Conservation (phyloP, 305 asterid species). For the Fraxinus baroniana region DNA sequence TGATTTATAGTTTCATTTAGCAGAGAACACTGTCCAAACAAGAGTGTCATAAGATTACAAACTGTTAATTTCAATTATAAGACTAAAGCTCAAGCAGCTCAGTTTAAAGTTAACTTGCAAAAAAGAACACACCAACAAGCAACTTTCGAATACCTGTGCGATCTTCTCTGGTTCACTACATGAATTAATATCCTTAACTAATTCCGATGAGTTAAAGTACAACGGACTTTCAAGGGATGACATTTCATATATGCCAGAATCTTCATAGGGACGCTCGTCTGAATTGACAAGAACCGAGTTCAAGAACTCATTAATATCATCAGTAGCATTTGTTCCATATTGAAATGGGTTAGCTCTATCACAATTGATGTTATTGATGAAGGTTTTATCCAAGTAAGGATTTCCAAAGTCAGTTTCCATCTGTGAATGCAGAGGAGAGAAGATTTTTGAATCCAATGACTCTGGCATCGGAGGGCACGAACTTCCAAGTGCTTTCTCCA, state of each 20-base stretch:
- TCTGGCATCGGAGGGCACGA: constrained; percentile 36
- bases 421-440: constrained; percentile 75
- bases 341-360: constrained; percentile 38
- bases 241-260: constrained; percentile 12
- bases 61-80: constrained; percentile 12
- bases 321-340: constrained; percentile 45
- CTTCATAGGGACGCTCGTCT: constrained; percentile 44
- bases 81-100: background rate
- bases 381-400: constrained; percentile 31
- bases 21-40: constrained; percentile 30
- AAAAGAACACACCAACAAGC: background rate
- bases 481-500: constrained; percentile 46
- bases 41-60: constrained; percentile 17
- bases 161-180: constrained; percentile 43
- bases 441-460: constrained; percentile 54
- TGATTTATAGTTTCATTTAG: constrained; percentile 31
- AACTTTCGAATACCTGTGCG: constrained; percentile 30
- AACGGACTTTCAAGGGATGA: constrained; percentile 32
- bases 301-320: constrained; percentile 55
- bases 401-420: constrained; percentile 68
- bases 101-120: background rate
- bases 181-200: constrained; percentile 32
- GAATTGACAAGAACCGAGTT: constrained; percentile 48
- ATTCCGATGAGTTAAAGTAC: background rate
- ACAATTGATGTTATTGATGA: constrained; percentile 31